These are phyloP conservation scores for Chlamydomonas asymmetrica DNA, from an alignment of 139 green algal species.

Conservation along the genomic window DNA sequence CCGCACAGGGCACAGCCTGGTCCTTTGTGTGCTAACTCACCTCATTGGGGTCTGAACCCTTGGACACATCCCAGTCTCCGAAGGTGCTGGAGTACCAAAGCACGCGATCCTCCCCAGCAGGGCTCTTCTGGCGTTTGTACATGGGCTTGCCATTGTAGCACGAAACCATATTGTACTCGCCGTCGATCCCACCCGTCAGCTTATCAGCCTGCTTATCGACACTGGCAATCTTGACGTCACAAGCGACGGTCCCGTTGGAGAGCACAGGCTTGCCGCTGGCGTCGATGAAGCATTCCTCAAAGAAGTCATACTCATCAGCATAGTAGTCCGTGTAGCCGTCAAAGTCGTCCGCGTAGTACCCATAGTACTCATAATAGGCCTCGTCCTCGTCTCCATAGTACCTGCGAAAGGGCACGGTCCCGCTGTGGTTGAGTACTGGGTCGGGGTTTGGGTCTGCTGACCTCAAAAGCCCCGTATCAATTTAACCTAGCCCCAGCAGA, in stretches of 20 bases:
- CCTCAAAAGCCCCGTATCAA: too few species aligned
- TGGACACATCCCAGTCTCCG: constrained; percentile 58
- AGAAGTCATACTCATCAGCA: constrained; percentile 46
- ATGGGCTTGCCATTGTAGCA: constrained; percentile 63
- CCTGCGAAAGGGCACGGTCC: neutral
- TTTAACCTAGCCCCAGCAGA: too few species aligned
- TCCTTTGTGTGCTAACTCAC: too few species aligned
- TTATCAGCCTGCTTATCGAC: constrained; percentile 45
- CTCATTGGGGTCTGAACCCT: constrained; percentile 50
- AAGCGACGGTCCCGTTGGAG: constrained; percentile 32
- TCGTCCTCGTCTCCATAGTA: constrained; percentile 44
- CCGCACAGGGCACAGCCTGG: too few species aligned
- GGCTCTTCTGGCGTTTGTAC: constrained; percentile 54
- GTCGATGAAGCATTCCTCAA: constrained; percentile 52
- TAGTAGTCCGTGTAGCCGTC: constrained; percentile 51
- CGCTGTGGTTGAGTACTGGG: too few species aligned
- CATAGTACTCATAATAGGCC: constrained; percentile 47
- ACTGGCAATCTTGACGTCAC: constrained; percentile 41
- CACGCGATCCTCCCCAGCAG: constrained; percentile 45
- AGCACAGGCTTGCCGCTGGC: constrained; percentile 37
- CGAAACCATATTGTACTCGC: constrained; percentile 49
- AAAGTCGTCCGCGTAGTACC: constrained; percentile 50
- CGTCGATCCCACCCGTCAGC: constrained; percentile 48
- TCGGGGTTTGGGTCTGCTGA: too few species aligned
- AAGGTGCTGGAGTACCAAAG: constrained; percentile 57